Evolutionary conservation across 768 basidiomycete genomes (phyloP), one percentile per base, ranked within the genome.

Genomic region (Tephrocybe sp.): DNA sequence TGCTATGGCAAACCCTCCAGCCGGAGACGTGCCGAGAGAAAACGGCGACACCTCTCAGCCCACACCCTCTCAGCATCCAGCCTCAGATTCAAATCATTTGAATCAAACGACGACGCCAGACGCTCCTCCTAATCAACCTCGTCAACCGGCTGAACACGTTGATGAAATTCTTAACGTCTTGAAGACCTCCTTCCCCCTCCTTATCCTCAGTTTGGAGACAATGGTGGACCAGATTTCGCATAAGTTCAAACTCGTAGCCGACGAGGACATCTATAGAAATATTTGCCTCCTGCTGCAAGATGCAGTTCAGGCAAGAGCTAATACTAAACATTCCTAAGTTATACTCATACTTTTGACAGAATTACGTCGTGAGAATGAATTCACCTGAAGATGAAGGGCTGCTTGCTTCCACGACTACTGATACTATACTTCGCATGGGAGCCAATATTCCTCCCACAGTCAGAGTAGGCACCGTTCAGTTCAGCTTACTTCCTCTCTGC

Each of bases 121-220:
- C 50, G 25, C 34, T 36, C 18, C 67, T 60, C 52, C 68, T 65
- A 44, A 56, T 26, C 54, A 61, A 37, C 72, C 78, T 42, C 81
- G 86, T 26, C 88, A 90, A 59, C 83, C 91, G 23, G 91, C 84
- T 80, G 96, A 98, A 48, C 80, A 89, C 60, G 85, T 97, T 6
- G 97, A 99, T 18, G 97, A 98, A 63, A 84, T 98, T 51, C 83
- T 94, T 36, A 88, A 94, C 64, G 85, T 92, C 32, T 76, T 98
- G 61, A 98, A 99, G 73, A 97, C 96, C 0, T 87, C 92, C 0
- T 97, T 95, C 77, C 97, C 97, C 0, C 78, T 99, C 6, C 79
- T 99, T 30, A 91, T 96, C 25, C 75, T 98, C 18, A 97, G 93
- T 50, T 78, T 99, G 77, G 97, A 99, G 72, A 95, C 93, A 14